These are phyloP conservation scores for Tetrapisispora phaffii DNA, from an alignment of 805 yeast genomes.

Conservation along the genomic window DNA sequence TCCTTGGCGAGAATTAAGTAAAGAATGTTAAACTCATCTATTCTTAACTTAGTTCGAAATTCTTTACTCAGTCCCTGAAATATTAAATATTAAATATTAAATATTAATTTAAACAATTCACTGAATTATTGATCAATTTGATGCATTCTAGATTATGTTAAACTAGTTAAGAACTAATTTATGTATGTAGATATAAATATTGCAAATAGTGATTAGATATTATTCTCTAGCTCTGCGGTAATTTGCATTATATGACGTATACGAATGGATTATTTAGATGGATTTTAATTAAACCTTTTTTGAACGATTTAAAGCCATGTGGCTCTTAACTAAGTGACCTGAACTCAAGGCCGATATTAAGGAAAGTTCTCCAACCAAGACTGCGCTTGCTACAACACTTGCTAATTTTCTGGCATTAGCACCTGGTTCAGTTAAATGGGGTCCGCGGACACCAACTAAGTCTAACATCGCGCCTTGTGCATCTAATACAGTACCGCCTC, in stretches of 20 bases:
- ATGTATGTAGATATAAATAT: too few species aligned
- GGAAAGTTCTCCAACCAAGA: slow-evolving; percentile 91
- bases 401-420: slow-evolving; percentile 91
- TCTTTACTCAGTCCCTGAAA: too few species aligned
- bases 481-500: slow-evolving; percentile 96
- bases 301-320: slow-evolving; percentile 88
- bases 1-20: too few species aligned
- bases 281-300: slow-evolving; percentile 21
- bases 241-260: too few species aligned
- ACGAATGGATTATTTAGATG: not conserved
- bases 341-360: slow-evolving; percentile 94
- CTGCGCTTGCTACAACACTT: slow-evolving; percentile 84
- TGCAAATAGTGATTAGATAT: not conserved
- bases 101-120: too few species aligned
- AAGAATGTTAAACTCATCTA: too few species aligned
- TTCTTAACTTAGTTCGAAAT: too few species aligned
- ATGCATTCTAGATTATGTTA: not conserved
- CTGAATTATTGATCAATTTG: not conserved
- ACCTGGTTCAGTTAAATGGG: slow-evolving; percentile 89
- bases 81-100: too few species aligned
- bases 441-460: slow-evolving; percentile 88
- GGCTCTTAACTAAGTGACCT: slow-evolving; percentile 95
- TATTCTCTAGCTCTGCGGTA: too few species aligned
- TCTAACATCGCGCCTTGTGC: slow-evolving; percentile 97
- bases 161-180: not conserved